Base-by-base conservation (phyloP, 2,329 filamentous ascomycete genomes). In the Aspergillus sp. region DNA sequence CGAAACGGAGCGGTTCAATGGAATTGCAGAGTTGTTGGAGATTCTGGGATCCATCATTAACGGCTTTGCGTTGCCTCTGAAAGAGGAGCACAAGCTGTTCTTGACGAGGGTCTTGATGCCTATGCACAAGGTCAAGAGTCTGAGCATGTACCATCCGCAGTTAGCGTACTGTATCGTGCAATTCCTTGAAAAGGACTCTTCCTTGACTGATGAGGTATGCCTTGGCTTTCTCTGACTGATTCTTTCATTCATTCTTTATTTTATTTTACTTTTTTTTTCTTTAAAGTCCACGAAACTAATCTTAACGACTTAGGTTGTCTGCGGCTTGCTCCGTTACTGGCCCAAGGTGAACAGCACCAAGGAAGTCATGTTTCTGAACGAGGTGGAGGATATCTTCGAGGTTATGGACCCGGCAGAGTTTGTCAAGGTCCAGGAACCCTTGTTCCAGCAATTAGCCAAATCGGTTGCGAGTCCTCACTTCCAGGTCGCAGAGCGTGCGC, bases 131-230 rank as follows among this genome's bases (percentile, higher is more conserved):
- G 90, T 94, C 62, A 98, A 97, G 77, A 94, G 91, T 68, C 73
- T 98, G 62, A 97, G 91, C 85, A 97, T 98, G 93, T 98, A 98
- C 63, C 93, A 98, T 67, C 93, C 93, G 44, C 93, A 98, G 67
- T 76, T 98, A 62, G 93, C 93, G 29, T 98, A 98, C 68, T 98
- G 93, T 67, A 98, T 98, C 58, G 93, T 98, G 39, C 93, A 98
- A 66, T 98, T 98, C 67, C 72, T 98, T 49, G 93, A 98, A 67
- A 98, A 98, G 72, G 93, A 98, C 67, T 89, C 93, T 2, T 90
- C 88, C 12, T 76, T 98, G 61, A 98, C 93, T 7, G 93, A 98
- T 80, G 93, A 98, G 74, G 88, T 90, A 73, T 64, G 77, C 19
- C 19, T 19, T 19, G 19, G 19, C 19, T 19, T 19, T 19, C 19